Base-by-base conservation (phyloP, 2,329 filamentous ascomycete genomes). In the Verticillium tricorpus region DNA sequence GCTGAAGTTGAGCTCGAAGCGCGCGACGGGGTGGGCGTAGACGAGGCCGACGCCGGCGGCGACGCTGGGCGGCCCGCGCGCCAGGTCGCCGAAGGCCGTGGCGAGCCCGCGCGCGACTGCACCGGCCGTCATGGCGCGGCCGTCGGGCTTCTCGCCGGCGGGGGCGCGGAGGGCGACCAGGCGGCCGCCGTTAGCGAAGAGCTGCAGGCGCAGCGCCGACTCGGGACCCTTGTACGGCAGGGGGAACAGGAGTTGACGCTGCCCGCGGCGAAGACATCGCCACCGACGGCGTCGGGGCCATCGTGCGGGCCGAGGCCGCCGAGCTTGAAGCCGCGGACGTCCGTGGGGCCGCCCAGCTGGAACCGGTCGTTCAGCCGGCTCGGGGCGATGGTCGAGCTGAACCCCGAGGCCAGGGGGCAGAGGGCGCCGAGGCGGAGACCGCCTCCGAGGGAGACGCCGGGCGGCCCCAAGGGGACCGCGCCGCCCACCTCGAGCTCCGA, bases 1-100 rank as follows among this genome's bases (percentile, higher is more conserved):
- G 69, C 91, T 93, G 73, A 99, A 97, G 77, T 99, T 99, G 68
- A 99, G 81, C 79, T 99, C 95, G 66, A 99, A 97, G 61, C 95
- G 82, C 12, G 95, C 95, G 22, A 94, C 89, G 0, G 93, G 93
- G 71, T 98, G 94, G 3, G 93, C 95, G 73, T 99, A 99, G 1
- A 99, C 93, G 25, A 99, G 79, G 0, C 95, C 95, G 14, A 97
- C 78, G 31, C 95, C 95, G 1, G 92, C 94, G 2, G 94, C 90
- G 37, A 93, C 81, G 72, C 92, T 97, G 0, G 95, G 95, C 32
- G 93, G 76, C 4, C 91, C 92, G 60, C 88, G 89, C 22, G 83
- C 80, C 17, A 98, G 77, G 64, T 94, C 89, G 5, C 80, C 81
- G 14, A 96, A 71, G 0, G 93, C 92, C 35, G 77, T 76, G 15